Conservation (phyloP, 2,329 filamentous ascomycete species). For the Penicillium psychrosexuale region DNA sequence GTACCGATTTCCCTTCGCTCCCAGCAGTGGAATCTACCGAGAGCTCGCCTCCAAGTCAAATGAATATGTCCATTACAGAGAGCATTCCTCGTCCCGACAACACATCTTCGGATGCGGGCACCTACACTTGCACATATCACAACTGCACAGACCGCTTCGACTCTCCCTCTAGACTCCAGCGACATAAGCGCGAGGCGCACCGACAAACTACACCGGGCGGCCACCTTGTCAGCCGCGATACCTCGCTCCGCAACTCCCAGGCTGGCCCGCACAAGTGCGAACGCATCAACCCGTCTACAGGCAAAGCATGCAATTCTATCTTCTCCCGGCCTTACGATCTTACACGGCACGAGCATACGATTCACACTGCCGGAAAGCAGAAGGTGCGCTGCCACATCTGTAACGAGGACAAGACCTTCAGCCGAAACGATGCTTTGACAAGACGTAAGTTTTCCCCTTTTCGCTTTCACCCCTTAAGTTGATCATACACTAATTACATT, state of each 20-base stretch:
- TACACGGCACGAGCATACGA: conserved; percentile 94
- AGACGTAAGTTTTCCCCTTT: conserved; percentile 6
- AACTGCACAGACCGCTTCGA: conserved; percentile 87
- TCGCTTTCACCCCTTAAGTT: background rate
- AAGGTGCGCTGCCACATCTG: conserved; percentile 92
- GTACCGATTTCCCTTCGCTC: conserved; percentile 58
- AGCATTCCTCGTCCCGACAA: conserved; percentile 56
- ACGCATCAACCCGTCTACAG: conserved; percentile 88
- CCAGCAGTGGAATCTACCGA: conserved; percentile 60
- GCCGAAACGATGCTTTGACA: conserved; percentile 88
- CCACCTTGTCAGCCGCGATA: conserved; percentile 40
- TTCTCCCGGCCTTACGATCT: conserved; percentile 96
- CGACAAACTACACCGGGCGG: conserved; percentile 63
- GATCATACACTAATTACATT: conserved; percentile 9
- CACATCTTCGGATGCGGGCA: conserved; percentile 73
- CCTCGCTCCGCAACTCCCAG: conserved; percentile 71
- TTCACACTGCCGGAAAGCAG: conserved; percentile 90
- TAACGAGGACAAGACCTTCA: conserved; percentile 96
- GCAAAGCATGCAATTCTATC: conserved; percentile 88
- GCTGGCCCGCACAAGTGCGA: conserved; percentile 91
- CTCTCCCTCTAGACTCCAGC: conserved; percentile 79
- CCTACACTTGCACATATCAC: conserved; percentile 95
- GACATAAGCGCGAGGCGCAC: conserved; percentile 93
- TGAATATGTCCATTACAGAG: conserved; percentile 33
- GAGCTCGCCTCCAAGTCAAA: conserved; percentile 37